A percentile compares a stretch with the other conserved stretches of the same genome.
phyloP scores from a whole-genome alignment of 2,329 filamentous ascomycete genomes.

The Trichophyton schoenleinii region DNA sequence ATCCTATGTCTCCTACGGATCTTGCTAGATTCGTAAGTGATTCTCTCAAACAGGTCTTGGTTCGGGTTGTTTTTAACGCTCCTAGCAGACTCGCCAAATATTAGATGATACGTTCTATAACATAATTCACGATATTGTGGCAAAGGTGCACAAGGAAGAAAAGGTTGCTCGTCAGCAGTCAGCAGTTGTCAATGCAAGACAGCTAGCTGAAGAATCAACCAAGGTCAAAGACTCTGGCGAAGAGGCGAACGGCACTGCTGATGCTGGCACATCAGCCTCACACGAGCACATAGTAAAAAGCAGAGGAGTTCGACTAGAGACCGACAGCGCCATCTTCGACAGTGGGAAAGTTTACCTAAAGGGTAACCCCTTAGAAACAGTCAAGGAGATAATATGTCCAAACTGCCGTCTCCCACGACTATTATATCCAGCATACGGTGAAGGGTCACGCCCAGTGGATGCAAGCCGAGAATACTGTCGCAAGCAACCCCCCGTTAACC shows the following conservation, averaged over 20 bases:
- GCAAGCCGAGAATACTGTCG: slow-evolving; percentile 46
- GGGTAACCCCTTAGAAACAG: slow-evolving; percentile 46
- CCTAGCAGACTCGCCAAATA: slow-evolving; percentile 32
- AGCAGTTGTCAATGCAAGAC: slow-evolving; percentile 32
- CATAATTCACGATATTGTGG: slow-evolving; percentile 47
- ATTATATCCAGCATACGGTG: slow-evolving; percentile 43
- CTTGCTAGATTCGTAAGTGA: slow-evolving; percentile 31
- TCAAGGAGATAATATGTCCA: slow-evolving; percentile 47
- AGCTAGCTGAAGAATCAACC: slow-evolving; percentile 29
- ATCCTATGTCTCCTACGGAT: slow-evolving; percentile 25
- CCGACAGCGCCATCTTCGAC: slow-evolving; percentile 41
- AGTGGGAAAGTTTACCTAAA: slow-evolving; percentile 42
- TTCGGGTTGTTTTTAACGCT: background rate
- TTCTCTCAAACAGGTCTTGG: background rate
- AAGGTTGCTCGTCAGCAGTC: slow-evolving; percentile 48
- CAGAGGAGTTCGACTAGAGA: slow-evolving; percentile 33
- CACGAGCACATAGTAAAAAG: slow-evolving; percentile 24
- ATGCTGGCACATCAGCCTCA: slow-evolving; percentile 25
- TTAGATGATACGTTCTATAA: slow-evolving; percentile 47
- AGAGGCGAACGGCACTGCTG: slow-evolving; percentile 20
- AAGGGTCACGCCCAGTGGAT: slow-evolving; percentile 38
- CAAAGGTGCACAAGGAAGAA: slow-evolving; percentile 47
- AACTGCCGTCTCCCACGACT: slow-evolving; percentile 49
- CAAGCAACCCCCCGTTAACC: slow-evolving; percentile 45
- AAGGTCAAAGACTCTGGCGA: slow-evolving; percentile 23